phyloP scores from a whole-genome alignment of 768 basidiomycete genomes.

The Termitomyces sp. region DNA sequence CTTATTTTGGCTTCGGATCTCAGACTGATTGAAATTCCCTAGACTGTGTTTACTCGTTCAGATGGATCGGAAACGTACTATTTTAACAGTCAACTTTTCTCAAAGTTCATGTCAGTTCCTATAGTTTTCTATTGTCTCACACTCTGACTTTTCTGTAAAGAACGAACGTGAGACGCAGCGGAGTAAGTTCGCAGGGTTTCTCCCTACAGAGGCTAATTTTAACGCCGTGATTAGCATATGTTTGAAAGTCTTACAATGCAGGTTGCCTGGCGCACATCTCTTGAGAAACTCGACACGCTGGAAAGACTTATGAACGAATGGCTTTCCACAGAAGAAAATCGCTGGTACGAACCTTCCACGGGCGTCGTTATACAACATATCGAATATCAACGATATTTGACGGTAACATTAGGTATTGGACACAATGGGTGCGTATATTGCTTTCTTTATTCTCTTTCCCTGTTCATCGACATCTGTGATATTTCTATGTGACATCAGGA shows the following conservation, averaged over 20 bases:
- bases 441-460: not conserved
- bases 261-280: conserved; percentile 71
- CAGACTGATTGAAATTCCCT: not conserved
- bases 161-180: conserved; percentile 72
- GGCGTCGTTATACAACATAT: conserved; percentile 62
- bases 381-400: conserved; percentile 61
- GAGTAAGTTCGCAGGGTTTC: conserved; percentile 30
- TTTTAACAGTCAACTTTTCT: conserved; percentile 75
- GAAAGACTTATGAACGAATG: conserved; percentile 68
- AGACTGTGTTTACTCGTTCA: conserved; percentile 67
- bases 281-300: conserved; percentile 67
- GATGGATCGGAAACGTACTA: conserved; percentile 82
- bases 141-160: conserved; percentile 26
- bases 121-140: not conserved
- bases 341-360: conserved; percentile 74
- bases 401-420: conserved; percentile 63
- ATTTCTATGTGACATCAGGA: conserved; percentile 4
- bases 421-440: conserved; percentile 42
- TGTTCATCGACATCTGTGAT: not conserved
- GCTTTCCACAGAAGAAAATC: conserved; percentile 75
- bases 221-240: conserved; percentile 56
- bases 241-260: conserved; percentile 66
- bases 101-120: conserved; percentile 62
- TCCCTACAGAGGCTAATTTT: conserved; percentile 8
- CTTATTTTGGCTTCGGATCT: not conserved